Percentiles rank a stretch among this genome's conserved stretches.
Evolutionary conservation across 2,329 filamentous ascomycete genomes (phyloP).

Genomic region (Hypoxylon sp.): DNA sequence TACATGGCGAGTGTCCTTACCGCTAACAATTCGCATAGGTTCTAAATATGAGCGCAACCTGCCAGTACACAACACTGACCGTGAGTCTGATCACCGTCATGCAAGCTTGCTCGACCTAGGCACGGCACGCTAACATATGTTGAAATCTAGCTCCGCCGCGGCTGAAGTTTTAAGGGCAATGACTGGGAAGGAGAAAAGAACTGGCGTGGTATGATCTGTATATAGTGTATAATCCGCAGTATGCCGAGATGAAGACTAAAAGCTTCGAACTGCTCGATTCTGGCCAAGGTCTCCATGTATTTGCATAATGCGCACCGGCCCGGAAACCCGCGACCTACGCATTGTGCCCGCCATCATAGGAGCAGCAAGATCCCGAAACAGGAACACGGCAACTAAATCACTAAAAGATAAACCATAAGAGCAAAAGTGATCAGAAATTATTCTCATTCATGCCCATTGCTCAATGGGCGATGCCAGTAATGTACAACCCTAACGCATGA

Average conservation of each 20-base stretch:
- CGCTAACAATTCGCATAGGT: conserved; percentile 58
- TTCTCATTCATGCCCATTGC: conserved; percentile 71
- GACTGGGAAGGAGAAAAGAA: conserved; percentile 6
- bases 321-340: no score
- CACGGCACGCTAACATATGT: conserved; percentile 37
- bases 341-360: no score
- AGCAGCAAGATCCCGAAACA: background rate
- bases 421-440: conserved; percentile 55
- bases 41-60: conserved; percentile 97
- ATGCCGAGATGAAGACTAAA: conserved; percentile 12
- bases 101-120: background rate
- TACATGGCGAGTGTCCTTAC: background rate
- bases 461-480: conserved; percentile 68
- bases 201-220: conserved; percentile 43
- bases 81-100: conserved; percentile 63
- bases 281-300: background rate
- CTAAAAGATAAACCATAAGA: background rate
- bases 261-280: background rate
- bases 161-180: conserved; percentile 53
- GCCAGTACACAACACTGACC: conserved; percentile 77
- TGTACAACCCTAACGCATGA: conserved; percentile 73
- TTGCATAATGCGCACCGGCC: no score
- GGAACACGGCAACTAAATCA: background rate
- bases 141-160: conserved; percentile 60
- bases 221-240: conserved; percentile 43